Evolutionary conservation across 352 stramenopile species (phyloP), one percentile per base, ranked within the genome.

Genomic region (Phytopythium ostracodes): DNA sequence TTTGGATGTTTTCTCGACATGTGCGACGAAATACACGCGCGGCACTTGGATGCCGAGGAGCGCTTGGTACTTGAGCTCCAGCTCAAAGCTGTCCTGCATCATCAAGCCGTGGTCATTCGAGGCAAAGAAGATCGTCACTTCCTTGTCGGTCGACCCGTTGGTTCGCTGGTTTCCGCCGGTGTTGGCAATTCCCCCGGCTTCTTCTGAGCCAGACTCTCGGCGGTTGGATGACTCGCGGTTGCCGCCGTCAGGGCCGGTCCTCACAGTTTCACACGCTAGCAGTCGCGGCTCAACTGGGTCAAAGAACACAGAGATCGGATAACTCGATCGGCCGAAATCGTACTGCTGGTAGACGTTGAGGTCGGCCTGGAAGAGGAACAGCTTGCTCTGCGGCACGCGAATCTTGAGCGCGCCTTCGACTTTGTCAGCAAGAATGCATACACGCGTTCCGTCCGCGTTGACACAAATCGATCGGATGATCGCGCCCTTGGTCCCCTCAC

Each of bases 101-200:
- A 98, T 75, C 20, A 97, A 70, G 7, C 90, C 90, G 54, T 96
- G 82, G 53, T 98, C 91, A 52, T 92, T 88, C 24, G 92, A 97
- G 9, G 88, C 92, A 67, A 98, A 98, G 46, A 97, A 75, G n/a
- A 96, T 89, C 4, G 80, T 94, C 55, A 98, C 79, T 67, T 98
- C 88, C 56, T 91, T 90, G 54, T 92, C 85, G 0, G 80, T 80
- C 9, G 81, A 51, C 12, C 74, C 73, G 31, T 24, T 76, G 14
- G 63, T 65, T 35, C 72, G 65, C 1, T 56, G 50, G 1, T 29
- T 25, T 24, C 38, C 35, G 29, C 63, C 59, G 31, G 46, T 51
- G 20, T 25, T 56, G 31, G 9, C 44, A 9, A 58, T 62, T 15
- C 46, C 8, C n/a, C 46, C 24, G 2, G 47, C 14, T 12, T 66